Percentiles rank a stretch among this genome's conserved stretches.
These are phyloP conservation scores for Moesziomyces globuligerus DNA, from an alignment of 1,284 basidiomycete genomes.

Conservation along the genomic window DNA sequence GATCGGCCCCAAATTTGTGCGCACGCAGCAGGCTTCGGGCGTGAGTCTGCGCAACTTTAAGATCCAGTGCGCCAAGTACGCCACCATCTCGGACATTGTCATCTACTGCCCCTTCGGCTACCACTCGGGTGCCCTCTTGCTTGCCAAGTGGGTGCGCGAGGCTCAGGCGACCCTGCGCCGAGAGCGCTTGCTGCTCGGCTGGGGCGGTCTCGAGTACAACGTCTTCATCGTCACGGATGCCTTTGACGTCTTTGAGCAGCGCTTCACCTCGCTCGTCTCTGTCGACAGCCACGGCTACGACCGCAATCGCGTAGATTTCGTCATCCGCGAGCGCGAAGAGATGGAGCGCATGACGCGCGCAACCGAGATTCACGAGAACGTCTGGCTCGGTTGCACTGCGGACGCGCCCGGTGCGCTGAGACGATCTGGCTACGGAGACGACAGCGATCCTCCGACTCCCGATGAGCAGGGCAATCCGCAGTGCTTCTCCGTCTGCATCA, in stretches of 20 bases:
- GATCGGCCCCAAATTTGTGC: conserved; percentile 36
- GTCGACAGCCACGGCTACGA: conserved; percentile 70
- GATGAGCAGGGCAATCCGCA: conserved; percentile 73
- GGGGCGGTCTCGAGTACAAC: conserved; percentile 78
- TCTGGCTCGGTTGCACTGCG: conserved; percentile 68
- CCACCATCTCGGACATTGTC: conserved; percentile 86
- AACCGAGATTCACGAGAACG: conserved; percentile 76
- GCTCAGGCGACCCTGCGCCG: conserved; percentile 57
- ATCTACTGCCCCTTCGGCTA: conserved; percentile 73
- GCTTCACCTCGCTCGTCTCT: conserved; percentile 71
- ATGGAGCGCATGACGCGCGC: conserved; percentile 87
- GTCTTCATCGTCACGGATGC: conserved; percentile 82
- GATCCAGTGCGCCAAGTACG: conserved; percentile 76
- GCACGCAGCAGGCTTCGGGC: conserved; percentile 49
- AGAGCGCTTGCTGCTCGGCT: conserved; percentile 71
- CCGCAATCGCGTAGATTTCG: conserved; percentile 70
- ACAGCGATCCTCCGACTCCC: conserved; percentile 35
- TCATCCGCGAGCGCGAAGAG: conserved; percentile 80
- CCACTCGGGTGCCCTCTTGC: conserved; percentile 48
- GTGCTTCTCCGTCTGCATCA: conserved; percentile 84
- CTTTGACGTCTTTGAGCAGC: conserved; percentile 71
- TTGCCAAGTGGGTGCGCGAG: conserved; percentile 57
- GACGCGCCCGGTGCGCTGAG: conserved; percentile 46
- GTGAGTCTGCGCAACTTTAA: conserved; percentile 63
- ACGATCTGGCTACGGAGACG: conserved; percentile 8